These are phyloP conservation scores for Aspergillus wentii DNA, from an alignment of 495 filamentous ascomycete species.

Conservation along the genomic window DNA sequence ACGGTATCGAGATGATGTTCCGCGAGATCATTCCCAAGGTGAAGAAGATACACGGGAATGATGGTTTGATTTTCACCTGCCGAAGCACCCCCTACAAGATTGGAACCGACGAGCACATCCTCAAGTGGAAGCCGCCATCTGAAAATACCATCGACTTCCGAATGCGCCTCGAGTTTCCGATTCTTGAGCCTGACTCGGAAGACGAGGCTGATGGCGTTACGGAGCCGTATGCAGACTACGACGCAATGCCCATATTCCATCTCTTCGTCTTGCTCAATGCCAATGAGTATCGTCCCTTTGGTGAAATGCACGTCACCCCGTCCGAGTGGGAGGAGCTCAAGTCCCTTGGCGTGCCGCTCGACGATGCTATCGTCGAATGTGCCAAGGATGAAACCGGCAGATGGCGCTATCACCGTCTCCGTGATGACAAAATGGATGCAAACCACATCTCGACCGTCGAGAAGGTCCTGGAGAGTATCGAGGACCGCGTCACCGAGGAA, in stretches of 20 bases:
- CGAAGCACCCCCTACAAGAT: conserved; percentile 76
- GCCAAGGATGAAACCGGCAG: conserved; percentile 63
- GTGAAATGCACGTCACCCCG: conserved; percentile 61
- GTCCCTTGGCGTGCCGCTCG: conserved; percentile 58
- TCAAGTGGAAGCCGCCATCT: conserved; percentile 93
- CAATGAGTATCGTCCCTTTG: conserved; percentile 57
- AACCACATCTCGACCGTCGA: conserved; percentile 81
- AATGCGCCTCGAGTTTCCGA: conserved; percentile 70
- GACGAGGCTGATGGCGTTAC: conserved; percentile 58
- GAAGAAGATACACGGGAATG: conserved; percentile 74
- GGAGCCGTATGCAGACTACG: conserved; percentile 50
- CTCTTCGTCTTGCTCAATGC: conserved; percentile 52
- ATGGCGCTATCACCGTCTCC: conserved; percentile 82
- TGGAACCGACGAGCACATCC: conserved; percentile 86
- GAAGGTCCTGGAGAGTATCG: conserved; percentile 78
- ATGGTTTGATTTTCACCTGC: conserved; percentile 96
- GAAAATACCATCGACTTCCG: conserved; percentile 95
- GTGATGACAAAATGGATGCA: conserved; percentile 86
- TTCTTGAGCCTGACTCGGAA: conserved; percentile 61
- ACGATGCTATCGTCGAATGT: conserved; percentile 86
- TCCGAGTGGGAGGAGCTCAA: conserved; percentile 84
- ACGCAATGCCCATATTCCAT: conserved; percentile 56
- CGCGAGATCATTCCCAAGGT: conserved; percentile 73
- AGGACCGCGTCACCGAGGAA: conserved; percentile 63
- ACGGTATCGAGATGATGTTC: conserved; percentile 90